Conservation (phyloP, 768 basidiomycete species). For the Trametes punicea region DNA sequence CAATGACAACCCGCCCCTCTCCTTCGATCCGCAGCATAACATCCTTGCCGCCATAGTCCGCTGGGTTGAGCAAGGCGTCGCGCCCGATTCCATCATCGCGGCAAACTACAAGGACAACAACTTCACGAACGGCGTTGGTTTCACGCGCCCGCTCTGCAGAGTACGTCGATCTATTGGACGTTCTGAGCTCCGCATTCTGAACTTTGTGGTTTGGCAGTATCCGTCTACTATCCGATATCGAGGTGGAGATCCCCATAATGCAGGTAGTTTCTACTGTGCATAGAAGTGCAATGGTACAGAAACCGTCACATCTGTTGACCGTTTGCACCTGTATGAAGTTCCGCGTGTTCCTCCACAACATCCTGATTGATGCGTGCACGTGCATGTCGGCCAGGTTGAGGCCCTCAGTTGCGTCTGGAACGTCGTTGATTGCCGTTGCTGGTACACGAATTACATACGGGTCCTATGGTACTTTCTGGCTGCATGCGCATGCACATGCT, state of each 20-base stretch:
- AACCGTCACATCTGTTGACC: no score
- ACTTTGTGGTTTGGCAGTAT: constrained; percentile 1
- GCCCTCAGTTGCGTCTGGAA: no score
- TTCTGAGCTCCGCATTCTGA: background rate
- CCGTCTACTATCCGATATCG: constrained; percentile 1
- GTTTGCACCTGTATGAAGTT: no score
- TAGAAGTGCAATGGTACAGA: background rate
- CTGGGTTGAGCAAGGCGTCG: constrained; percentile 34
- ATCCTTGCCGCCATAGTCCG: constrained; percentile 30
- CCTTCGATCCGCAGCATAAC: constrained; percentile 25
- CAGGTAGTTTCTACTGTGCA: constrained; percentile 10
- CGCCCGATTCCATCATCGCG: constrained; percentile 26
- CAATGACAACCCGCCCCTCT: constrained; percentile 19
- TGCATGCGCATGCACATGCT: no score
- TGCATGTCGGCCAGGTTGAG: no score
- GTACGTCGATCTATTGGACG: constrained; percentile 5
- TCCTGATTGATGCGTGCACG: no score
- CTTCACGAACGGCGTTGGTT: constrained; percentile 20
- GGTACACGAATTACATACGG: no score
- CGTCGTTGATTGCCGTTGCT: no score
- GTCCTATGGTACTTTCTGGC: no score
- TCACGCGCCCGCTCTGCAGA: constrained; percentile 23
- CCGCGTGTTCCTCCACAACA: no score
- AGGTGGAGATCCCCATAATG: constrained; percentile 10
- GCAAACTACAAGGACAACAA: constrained; percentile 21